Evolutionary conservation across 768 basidiomycete genomes (phyloP), one percentile per base, ranked within the genome.

Genomic region (Mycena chlorophos): DNA sequence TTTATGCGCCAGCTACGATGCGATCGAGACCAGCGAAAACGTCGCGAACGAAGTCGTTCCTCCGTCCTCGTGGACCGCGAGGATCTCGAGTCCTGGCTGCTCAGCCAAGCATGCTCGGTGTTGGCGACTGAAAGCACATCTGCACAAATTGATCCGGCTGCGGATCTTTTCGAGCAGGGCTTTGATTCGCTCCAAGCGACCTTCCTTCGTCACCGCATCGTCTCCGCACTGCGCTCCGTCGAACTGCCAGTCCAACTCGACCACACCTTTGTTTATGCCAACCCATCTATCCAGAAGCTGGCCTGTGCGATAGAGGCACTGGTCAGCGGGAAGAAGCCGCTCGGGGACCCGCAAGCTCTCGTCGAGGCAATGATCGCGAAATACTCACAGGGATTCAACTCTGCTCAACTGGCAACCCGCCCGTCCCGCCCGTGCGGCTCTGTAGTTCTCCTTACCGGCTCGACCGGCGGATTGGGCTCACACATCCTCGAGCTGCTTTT

Each of bases 251-350:
- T 27, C 0, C 17, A 8, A 34, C 51, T 78, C 8, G 22, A 56
- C 2, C 71, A 71, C 55, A 79, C 77, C 43, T 57, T 78, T 17
- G 65, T 83, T 20, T 84, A 80, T 56, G 65, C 73, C 30, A 69
- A 76, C 52, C 80, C 79, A 1, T 66, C 70, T 0, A 62, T 76
- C 45, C 47, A 65, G 23, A 61, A 39, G 0, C 64, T 78, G 25
- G 69, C 75, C 31, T 8, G 17, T 3, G 69, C 68, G 53, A 63
- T 72, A 46, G 50, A 60, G 12, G 43, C 51, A n/a, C 53, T 68
- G 14, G 59, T 55, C 4, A 23, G 55, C 1, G 26, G 49, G 39
- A 20, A 40, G 12, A 16, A n/a, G 25, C 34, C 49, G 2, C 23
- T 23, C 6, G 28, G 13, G 23, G 52, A 20, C 8, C 20, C 34